Evolutionary conservation across 2,329 filamentous ascomycete species (phyloP).

Genomic region (Ceratocystis huliohia): DNA sequence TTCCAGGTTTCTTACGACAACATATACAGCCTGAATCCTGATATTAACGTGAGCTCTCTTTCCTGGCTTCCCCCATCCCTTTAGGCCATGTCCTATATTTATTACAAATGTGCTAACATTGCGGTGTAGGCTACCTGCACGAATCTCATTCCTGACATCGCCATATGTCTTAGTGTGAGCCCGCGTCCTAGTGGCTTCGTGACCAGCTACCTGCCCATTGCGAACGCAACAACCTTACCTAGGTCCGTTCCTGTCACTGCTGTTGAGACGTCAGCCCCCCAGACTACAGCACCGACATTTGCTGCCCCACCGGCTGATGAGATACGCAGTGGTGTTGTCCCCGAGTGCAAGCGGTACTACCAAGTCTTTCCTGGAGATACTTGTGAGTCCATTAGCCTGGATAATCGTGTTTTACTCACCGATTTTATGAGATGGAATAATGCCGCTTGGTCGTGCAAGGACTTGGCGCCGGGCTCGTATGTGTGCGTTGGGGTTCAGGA

Average conservation of each 20-base stretch:
- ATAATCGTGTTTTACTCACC: background rate
- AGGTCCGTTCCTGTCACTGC: background rate
- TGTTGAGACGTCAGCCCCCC: background rate
- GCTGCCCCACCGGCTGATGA: constrained; percentile 7
- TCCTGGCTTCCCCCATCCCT: no score
- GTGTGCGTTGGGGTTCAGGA: constrained; percentile 9
- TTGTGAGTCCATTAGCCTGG: background rate
- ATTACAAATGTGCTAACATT: background rate
- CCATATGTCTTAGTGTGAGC: constrained; percentile 8
- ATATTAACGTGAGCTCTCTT: constrained; percentile 14
- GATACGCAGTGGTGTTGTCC: constrained; percentile 1
- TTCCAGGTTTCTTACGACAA: constrained; percentile 10
- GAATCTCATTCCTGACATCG: constrained; percentile 17
- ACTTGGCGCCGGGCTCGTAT: constrained; percentile 11
- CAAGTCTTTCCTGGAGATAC: constrained; percentile 11
- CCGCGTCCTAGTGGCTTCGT: background rate
- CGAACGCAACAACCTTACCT: background rate
- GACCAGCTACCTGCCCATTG: background rate
- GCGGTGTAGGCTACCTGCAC: constrained; percentile 9
- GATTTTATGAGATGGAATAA: constrained; percentile 17
- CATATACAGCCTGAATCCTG: constrained; percentile 12
- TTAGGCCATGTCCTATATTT: background rate
- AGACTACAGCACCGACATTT: background rate
- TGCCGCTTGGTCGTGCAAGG: constrained; percentile 2
- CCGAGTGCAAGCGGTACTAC: constrained; percentile 13